Percentiles rank a stretch among this genome's conserved stretches.
These are phyloP conservation scores for Coleophoma eucalyptorum DNA, from an alignment of 2,329 filamentous ascomycete genomes.

Conservation along the genomic window DNA sequence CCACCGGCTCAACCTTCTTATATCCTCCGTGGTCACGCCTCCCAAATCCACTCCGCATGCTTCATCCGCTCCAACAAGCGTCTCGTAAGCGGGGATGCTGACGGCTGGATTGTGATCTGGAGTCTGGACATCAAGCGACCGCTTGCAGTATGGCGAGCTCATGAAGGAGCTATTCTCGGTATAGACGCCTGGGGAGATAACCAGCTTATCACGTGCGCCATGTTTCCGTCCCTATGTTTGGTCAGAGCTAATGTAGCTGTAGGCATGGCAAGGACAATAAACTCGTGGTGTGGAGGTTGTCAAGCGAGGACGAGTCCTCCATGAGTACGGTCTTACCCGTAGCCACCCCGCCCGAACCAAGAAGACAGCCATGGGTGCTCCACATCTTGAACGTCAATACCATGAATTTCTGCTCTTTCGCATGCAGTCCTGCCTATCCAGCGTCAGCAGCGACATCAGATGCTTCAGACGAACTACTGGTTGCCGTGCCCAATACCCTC, in stretches of 20 bases:
- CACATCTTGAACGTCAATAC: slow-evolving; percentile 84
- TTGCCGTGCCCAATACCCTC: slow-evolving; percentile 79
- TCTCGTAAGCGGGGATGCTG: slow-evolving; percentile 81
- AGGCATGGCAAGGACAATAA: slow-evolving; percentile 91
- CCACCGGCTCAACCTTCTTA: slow-evolving; percentile 32
- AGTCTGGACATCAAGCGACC: slow-evolving; percentile 77
- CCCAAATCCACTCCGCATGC: slow-evolving; percentile 71
- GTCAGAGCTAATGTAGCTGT: background rate
- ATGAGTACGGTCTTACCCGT: slow-evolving; percentile 70
- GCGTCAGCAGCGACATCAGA: background rate
- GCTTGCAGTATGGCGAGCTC: slow-evolving; percentile 81
- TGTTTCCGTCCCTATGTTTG: too few relatives aligned
- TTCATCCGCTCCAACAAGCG: slow-evolving; percentile 73
- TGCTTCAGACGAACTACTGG: slow-evolving; percentile 41
- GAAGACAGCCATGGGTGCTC: slow-evolving; percentile 76
- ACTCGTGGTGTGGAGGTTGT: slow-evolving; percentile 79
- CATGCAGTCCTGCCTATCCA: slow-evolving; percentile 30
- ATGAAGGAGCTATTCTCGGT: slow-evolving; percentile 73
- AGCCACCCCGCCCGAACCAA: slow-evolving; percentile 47
- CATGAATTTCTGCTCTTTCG: slow-evolving; percentile 91
- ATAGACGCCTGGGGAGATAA: slow-evolving; percentile 68
- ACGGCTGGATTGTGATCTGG: slow-evolving; percentile 88
- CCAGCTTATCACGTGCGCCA: slow-evolving; percentile 75
- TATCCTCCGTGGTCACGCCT: slow-evolving; percentile 81
- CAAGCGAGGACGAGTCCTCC: slow-evolving; percentile 51